Evolutionary conservation across 495 filamentous ascomycete species (phyloP), one percentile per base, ranked within the genome.

Genomic region (Penicillium taxi): DNA sequence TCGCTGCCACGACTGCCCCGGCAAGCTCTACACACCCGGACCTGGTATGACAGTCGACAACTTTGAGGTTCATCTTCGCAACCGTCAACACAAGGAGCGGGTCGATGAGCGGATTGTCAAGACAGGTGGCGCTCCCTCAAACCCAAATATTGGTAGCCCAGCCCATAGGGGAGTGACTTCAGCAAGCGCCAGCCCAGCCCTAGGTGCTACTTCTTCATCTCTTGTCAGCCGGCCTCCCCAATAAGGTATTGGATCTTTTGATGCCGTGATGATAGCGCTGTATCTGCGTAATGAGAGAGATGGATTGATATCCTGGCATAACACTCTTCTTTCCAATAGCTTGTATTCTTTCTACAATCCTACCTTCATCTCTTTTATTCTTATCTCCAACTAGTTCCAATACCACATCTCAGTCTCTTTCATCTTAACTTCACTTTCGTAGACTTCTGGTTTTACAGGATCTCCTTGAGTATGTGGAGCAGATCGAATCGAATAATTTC

Each of bases 1-100:
- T 37, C 73, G 81, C 22, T 98, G 91, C 52, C 74, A 77, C 26
- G 91, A 96, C 53, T 96, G 91, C 60, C 84, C 90, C 2, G 86
- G 87, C 22, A 96, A 95, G 56, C 63, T 94, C 20, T 98, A 98
- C 56, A 94, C 83, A 0, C 82, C 86, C 1, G 83, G 84, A 0
- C 89, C 90, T 0, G 85, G 77, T 15, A 79, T 72, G 52, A 86
- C 87, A 0, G 81, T 87, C 8, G 78, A 80, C n/a, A 88, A 91
- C 51, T 95, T 95, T 39, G 81, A 90, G 61, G 78, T 90, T 5
- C 88, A 95, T 62, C 64, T 94, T n/a, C 81, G 75, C 48, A 91
- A 93, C 59, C 63, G 77, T 24, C 58, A 71, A 14, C 91, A 96
- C 64, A 78, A 81, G 52, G 75, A 84, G 50, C 75, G 69, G 40